Evolutionary conservation across 352 stramenopile species (phyloP).

Genomic region (Phytophthora uliginosa): DNA sequence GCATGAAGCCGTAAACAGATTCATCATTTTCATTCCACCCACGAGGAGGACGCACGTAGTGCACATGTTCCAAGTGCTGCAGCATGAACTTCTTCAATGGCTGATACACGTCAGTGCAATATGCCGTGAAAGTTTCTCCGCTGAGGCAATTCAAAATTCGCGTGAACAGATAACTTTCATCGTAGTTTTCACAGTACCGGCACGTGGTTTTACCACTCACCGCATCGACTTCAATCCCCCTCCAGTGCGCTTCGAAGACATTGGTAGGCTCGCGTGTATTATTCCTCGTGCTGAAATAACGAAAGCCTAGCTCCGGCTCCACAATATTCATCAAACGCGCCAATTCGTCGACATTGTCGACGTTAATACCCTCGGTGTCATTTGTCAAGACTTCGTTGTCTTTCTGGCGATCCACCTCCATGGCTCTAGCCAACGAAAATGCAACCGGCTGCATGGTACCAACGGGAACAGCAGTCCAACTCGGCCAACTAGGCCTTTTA

Average conservation of each 20-base stretch:
- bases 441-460: slow-evolving; percentile 10
- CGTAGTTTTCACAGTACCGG: slow-evolving; percentile 7
- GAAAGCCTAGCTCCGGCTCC: not conserved
- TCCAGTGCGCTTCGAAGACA: slow-evolving; percentile 8
- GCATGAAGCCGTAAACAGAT: not conserved
- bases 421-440: not conserved
- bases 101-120: slow-evolving; percentile 8
- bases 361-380: not conserved
- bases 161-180: not conserved
- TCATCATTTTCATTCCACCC: not conserved
- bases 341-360: slow-evolving; percentile 1
- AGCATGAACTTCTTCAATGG: slow-evolving; percentile 21
- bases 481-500: not conserved
- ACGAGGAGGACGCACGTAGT: slow-evolving; percentile 3
- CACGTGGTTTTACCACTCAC: not conserved
- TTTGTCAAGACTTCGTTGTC: not conserved
- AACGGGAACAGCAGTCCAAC: not conserved
- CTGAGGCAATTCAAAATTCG: not conserved
- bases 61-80: slow-evolving; percentile 10
- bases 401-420: not conserved
- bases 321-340: slow-evolving; percentile 2
- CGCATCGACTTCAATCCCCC: slow-evolving; percentile 8
- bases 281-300: not conserved
- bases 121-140: not conserved
- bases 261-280: not conserved